A percentile compares a stretch with the other conserved stretches of the same genome.
Conservation (phyloP, 768 basidiomycete species). For the Filobasidium wieringae region DNA sequence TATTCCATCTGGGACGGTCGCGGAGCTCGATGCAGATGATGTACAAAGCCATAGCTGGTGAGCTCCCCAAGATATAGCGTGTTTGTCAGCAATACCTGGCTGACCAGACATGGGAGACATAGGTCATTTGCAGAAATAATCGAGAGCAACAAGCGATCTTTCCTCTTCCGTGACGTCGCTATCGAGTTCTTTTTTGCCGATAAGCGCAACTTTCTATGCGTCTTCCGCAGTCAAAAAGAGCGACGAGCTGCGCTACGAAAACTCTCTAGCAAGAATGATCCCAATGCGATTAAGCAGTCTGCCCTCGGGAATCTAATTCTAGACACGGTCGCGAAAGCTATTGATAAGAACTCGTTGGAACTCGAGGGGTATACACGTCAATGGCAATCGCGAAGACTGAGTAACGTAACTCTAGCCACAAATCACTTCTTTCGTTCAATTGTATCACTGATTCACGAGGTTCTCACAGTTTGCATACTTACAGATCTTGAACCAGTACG, state of each 20-base stretch:
- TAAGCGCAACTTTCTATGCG: constrained; percentile 70
- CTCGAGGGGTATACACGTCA: constrained; percentile 43
- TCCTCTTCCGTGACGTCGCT: constrained; percentile 85
- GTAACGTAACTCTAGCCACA: constrained; percentile 54
- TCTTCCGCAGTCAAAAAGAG: constrained; percentile 60
- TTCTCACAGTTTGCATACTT: constrained; percentile 68
- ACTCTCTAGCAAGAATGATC: constrained; percentile 43
- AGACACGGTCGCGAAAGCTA: constrained; percentile 31
- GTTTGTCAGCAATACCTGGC: background rate
- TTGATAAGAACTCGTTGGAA: constrained; percentile 29
- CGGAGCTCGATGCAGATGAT: constrained; percentile 59
- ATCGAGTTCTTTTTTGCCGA: constrained; percentile 89
- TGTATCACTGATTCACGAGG: background rate
- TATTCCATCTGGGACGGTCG: constrained; percentile 63
- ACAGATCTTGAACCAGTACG: constrained; percentile 78
- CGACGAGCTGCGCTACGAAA: constrained; percentile 42
- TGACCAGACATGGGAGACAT: constrained; percentile 3
- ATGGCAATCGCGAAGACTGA: constrained; percentile 84
- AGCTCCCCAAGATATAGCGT: constrained; percentile 17
- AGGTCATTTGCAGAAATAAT: constrained; percentile 72
- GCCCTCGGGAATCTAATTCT: constrained; percentile 36
- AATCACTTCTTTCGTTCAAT: background rate
- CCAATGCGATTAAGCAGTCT: constrained; percentile 49
- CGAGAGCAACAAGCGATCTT: constrained; percentile 66
- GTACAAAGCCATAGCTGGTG: constrained; percentile 76